Percentiles rank a stretch among this genome's conserved stretches.
phyloP scores from a whole-genome alignment of 441 rosid genomes.

The Gossypium davidsonii region DNA sequence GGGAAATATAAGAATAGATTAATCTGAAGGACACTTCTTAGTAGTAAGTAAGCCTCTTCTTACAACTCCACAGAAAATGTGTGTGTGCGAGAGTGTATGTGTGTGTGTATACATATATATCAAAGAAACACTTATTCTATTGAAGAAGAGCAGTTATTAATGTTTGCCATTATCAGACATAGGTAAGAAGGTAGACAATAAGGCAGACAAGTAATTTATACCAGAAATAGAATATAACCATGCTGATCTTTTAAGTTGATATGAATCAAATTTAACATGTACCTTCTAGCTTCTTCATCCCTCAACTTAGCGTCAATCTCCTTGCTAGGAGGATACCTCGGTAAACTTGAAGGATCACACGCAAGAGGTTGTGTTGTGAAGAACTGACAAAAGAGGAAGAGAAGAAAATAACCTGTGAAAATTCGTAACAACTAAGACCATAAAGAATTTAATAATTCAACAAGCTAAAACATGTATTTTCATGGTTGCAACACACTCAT shows the following conservation, averaged over 20 bases:
- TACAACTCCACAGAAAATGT: too few species aligned
- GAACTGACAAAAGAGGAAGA: conserved; percentile 35
- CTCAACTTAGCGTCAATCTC: conserved; percentile 75
- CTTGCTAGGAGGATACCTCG: conserved; percentile 91
- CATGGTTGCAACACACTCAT: background rate
- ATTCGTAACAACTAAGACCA: background rate
- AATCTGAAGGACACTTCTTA: conserved; percentile 5
- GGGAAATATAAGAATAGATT: conserved; percentile 15
- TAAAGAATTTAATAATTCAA: background rate
- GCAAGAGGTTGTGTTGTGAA: conserved; percentile 62
- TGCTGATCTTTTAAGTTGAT: background rate
- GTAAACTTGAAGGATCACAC: conserved; percentile 73
- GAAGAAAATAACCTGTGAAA: background rate
- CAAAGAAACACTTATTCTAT: too few species aligned
- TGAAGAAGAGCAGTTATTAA: background rate
- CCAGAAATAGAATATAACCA: conserved; percentile 3
- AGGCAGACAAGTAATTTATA: background rate
- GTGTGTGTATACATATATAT: too few species aligned
- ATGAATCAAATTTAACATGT: conserved; percentile 6
- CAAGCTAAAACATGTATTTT: background rate
- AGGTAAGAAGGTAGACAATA: background rate
- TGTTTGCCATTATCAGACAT: background rate
- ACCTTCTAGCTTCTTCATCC: conserved; percentile 65
- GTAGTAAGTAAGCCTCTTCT: background rate
- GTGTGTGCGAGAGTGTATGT: too few species aligned